Evolutionary conservation across 352 stramenopile species (phyloP), one percentile per base, ranked within the genome.

Genomic region (Globisporangium yorkense): DNA sequence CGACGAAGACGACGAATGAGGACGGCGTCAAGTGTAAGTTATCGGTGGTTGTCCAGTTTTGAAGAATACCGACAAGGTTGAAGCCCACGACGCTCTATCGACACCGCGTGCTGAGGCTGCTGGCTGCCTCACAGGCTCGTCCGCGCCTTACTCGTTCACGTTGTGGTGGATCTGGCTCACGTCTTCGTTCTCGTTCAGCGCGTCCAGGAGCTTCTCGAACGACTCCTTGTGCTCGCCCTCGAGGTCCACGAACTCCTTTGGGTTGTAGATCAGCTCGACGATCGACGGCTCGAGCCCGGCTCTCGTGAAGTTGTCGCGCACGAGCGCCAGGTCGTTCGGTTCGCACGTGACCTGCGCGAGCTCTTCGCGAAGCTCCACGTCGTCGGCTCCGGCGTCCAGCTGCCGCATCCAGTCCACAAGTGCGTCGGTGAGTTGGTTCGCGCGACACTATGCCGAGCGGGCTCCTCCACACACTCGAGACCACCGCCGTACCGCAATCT

Each of bases 91-190:
- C 37, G 40, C 40, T 45, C 40, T 37, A 37, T 37, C 9, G 35
- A 12, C 41, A 47, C 16, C 15, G 6, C 9, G 16, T 24, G 16
- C 18, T 47, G 41, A 4, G 24, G 41, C 16, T 24, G 40, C 1
- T 20, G 40, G 15, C 5, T 20, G n/a, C 40, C 8, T 21, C 16
- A 16, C 40, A 46, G 5, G 6, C 12, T 15, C 8, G 0, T 9
- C 21, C 2, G n/a, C 5, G 21, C 24, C 4, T 7, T 72, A 89
- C 64, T 92, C 76, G 61, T 89, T 84, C 31, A 92, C 69, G 67
- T 93, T 93, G 77, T 93, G 80, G 65, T 88, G 73, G 54, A 93
- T 84, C 59, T 88, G 67, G 68, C 74, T 87, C 16, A 93, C 80
- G 59, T 93, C 83, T 49, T 89, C 80, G 63, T 90, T 85, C 49